Evolutionary conservation across 176 grass and related monocot species (phyloP).

Genomic region (Tillandsia leiboldiana): DNA sequence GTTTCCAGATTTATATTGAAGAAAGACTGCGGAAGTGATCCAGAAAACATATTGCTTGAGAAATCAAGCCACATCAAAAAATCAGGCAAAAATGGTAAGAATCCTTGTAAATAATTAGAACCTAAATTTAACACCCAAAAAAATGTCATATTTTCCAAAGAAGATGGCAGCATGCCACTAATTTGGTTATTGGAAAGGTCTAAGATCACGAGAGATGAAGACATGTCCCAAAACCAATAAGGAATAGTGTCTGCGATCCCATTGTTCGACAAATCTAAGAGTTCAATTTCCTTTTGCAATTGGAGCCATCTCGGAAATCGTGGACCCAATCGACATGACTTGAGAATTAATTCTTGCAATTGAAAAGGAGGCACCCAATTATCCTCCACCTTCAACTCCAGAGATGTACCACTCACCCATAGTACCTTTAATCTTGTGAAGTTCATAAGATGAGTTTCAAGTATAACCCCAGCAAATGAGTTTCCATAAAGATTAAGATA

Average conservation of each 20-base stretch:
- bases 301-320: slow-evolving; percentile 25
- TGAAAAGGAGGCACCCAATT: slow-evolving; percentile 28
- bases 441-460: slow-evolving; percentile 16
- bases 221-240: slow-evolving; percentile 30
- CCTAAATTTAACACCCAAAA: not conserved
- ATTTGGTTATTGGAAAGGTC: slow-evolving; percentile 20
- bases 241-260: slow-evolving; percentile 19
- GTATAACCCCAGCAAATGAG: not conserved
- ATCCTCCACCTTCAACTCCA: not conserved
- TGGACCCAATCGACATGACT: not conserved
- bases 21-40: not conserved
- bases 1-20: not conserved
- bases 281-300: not conserved
- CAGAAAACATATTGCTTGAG: slow-evolving; percentile 10
- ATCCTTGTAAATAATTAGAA: slow-evolving; percentile 17
- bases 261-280: slow-evolving; percentile 26
- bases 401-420: not conserved
- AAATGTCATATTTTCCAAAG: not conserved
- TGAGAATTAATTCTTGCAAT: not conserved
- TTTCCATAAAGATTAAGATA: not conserved
- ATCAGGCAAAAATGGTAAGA: not conserved
- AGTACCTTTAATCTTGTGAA: not conserved
- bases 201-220: not conserved
- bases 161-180: slow-evolving; percentile 4
- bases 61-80: not conserved